Evolutionary conservation across 2,329 filamentous ascomycete species (phyloP), one percentile per base, ranked within the genome.

Genomic region (Fusarium verticillioides): DNA sequence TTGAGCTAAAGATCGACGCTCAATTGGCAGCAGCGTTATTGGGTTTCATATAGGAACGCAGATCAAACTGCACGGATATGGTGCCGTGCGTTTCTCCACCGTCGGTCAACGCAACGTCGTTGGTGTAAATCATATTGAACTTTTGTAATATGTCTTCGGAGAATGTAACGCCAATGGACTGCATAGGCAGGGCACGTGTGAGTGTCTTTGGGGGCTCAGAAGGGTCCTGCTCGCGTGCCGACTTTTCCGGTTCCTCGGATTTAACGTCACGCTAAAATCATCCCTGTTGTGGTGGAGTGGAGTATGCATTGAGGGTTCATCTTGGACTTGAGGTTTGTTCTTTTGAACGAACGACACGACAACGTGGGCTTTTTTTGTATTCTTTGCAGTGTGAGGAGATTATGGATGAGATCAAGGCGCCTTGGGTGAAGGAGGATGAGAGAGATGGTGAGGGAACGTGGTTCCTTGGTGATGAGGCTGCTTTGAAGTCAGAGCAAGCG

Each of bases 231-330:
- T 63, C 28, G 42, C 42, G 71, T 76, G 74, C 74, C 74, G 74
- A 62, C 46, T 67, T 47, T 77, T 77, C 74, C 74, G 74, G 57
- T n/a, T 30, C 32, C 36, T 60, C 28, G 58, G 58, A 54, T 21
- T 28, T 42, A 53, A 30, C 44, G 32, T 67, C n/a, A 40, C 34
- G 30, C 49, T 49, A 39, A 36, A 2, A 36, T 4, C 3, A 54
- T 12, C 65, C 65, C 46, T 69, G 65, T 21, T 42, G 12, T 5
- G 42, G 32, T n/a, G 40, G 39, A 19, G 40, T 49, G 18, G 54
- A 28, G 21, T 5, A 28, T 50, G 32, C 32, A 28, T 40, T 40
- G 50, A 40, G 34, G 34, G 50, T n/a, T 40, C 50, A 40, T 54
- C 19, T 40, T 30, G 50, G 40, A 11, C 2, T 2, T 47, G n/a